phyloP scores from a whole-genome alignment of 2,329 filamentous ascomycete species.

The Scytalidium sp. region DNA sequence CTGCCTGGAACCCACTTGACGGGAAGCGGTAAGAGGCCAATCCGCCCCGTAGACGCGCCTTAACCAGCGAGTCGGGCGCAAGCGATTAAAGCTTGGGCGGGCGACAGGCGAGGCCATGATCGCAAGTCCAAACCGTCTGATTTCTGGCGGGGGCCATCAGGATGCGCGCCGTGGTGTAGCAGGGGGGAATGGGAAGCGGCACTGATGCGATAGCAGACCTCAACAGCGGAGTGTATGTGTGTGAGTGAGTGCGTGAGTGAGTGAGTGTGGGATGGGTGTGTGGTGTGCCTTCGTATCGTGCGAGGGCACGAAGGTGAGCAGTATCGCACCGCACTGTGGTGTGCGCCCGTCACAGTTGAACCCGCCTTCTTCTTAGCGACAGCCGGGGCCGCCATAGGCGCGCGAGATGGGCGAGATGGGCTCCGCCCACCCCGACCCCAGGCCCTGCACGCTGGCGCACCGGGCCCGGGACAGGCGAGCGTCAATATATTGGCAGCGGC shows the following conservation, averaged over 20 bases:
- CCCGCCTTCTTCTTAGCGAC: constrained; percentile 18
- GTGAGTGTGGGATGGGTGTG: too few relatives aligned
- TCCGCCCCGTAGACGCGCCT: neutral
- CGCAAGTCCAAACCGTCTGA: too few relatives aligned
- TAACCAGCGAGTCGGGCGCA: neutral
- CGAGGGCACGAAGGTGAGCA: constrained; percentile 4
- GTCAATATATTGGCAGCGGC: constrained; percentile 28
- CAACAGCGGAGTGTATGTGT: neutral
- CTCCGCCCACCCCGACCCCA: neutral
- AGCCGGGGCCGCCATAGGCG: constrained; percentile 24
- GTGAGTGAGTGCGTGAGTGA: too few relatives aligned
- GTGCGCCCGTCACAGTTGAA: neutral
- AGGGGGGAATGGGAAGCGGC: too few relatives aligned
- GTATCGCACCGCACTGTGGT: constrained; percentile 5
- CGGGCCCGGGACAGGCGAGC: constrained; percentile 14
- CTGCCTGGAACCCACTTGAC: neutral
- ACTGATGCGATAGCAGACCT: too few relatives aligned
- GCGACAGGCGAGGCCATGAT: neutral
- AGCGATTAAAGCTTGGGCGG: neutral
- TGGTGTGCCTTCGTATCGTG: neutral
- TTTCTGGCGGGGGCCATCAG: too few relatives aligned
- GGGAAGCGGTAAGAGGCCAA: neutral
- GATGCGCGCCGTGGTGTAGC: too few relatives aligned
- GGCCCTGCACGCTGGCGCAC: neutral
- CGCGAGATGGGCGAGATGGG: constrained; percentile 16